phyloP scores from a whole-genome alignment of 768 basidiomycete species.

The Tylopilus sp. region DNA sequence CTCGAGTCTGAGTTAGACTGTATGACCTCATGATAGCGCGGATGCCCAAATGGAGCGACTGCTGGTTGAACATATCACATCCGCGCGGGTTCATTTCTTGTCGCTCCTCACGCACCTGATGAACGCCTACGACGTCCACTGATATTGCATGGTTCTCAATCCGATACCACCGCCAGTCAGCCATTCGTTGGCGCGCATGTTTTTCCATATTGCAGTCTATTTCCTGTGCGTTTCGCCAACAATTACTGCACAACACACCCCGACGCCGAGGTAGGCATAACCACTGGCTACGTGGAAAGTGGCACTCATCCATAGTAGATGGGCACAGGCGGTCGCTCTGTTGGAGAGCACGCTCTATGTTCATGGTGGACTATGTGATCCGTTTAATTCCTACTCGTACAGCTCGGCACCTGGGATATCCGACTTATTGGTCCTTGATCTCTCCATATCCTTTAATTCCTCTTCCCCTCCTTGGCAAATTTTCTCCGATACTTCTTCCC shows the following conservation, averaged over 20 bases:
- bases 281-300: background rate
- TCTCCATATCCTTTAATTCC: slow-evolving; percentile 55
- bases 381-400: slow-evolving; percentile 66
- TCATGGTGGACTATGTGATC: slow-evolving; percentile 80
- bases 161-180: background rate
- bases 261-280: slow-evolving; percentile 23
- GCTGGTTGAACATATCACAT: background rate
- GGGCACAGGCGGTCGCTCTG: slow-evolving; percentile 74
- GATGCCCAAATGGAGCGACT: slow-evolving; percentile 12
- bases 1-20: slow-evolving; percentile 11
- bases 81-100: slow-evolving; percentile 6
- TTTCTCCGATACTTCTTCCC: slow-evolving; percentile 47
- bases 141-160: slow-evolving; percentile 6
- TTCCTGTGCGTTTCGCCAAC: slow-evolving; percentile 13
- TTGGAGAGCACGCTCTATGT: slow-evolving; percentile 61
- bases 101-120: slow-evolving; percentile 13
- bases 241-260: slow-evolving; percentile 23
- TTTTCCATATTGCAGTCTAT: slow-evolving; percentile 2
- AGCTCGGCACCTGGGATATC: slow-evolving; percentile 68
- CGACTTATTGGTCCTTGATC: slow-evolving; percentile 68
- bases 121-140: slow-evolving; percentile 14
- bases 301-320: slow-evolving; percentile 45
- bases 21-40: background rate
- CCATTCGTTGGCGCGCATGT: slow-evolving; percentile 9
- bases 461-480: slow-evolving; percentile 68